Conservation (phyloP, 1,284 basidiomycete genomes). For the Waitea zeae region DNA sequence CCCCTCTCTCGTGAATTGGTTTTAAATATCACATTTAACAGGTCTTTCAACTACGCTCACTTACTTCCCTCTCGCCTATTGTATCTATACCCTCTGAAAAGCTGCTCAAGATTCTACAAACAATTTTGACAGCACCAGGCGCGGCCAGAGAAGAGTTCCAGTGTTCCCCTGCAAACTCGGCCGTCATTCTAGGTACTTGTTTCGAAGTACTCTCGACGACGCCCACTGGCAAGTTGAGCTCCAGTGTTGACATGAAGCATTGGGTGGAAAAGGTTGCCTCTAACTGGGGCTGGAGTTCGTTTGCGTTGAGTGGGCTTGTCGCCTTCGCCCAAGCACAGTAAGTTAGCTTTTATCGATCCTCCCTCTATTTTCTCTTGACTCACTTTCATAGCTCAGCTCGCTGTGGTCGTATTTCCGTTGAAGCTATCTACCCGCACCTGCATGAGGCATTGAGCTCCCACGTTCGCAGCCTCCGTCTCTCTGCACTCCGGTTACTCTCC, state of each 20-base stretch:
- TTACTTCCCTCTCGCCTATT: conserved; percentile 32
- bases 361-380: not conserved
- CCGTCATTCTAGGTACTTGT: conserved; percentile 33
- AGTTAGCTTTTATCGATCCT: conserved; percentile 4
- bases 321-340: conserved; percentile 32
- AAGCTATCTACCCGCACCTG: conserved; percentile 28
- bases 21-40: conserved; percentile 5
- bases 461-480: conserved; percentile 34
- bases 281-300: conserved; percentile 42
- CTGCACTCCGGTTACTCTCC: conserved; percentile 34
- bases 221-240: conserved; percentile 23
- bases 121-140: conserved; percentile 18
- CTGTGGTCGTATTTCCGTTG: conserved; percentile 16
- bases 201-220: conserved; percentile 28
- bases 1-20: conserved; percentile 1
- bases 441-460: conserved; percentile 36
- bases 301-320: conserved; percentile 34
- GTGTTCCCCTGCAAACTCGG: conserved; percentile 20
- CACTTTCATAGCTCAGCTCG: not conserved
- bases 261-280: conserved; percentile 29
- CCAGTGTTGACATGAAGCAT: conserved; percentile 19
- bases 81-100: conserved; percentile 24
- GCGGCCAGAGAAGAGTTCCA: conserved; percentile 18
- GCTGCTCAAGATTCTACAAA: conserved; percentile 31
- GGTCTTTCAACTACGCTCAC: conserved; percentile 29